Percentiles rank a stretch among this genome's conserved stretches.
Conservation (phyloP, 1,139 yeast genomes). For the Saccharomyces hybrid region DNA sequence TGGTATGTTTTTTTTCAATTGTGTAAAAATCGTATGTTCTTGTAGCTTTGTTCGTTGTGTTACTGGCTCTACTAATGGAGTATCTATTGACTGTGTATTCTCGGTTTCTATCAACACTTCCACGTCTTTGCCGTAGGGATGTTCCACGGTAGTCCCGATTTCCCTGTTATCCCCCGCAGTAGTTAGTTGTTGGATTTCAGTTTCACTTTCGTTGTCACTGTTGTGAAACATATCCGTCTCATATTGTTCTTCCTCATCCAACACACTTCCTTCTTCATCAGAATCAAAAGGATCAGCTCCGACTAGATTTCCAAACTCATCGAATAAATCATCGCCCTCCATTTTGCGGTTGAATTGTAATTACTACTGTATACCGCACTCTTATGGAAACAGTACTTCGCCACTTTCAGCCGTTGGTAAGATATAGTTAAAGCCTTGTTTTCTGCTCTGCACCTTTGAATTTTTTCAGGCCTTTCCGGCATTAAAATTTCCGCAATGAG, state of each 20-base stretch:
- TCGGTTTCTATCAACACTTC: constrained; percentile 55
- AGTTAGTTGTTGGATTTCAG: neutral
- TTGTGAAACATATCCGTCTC: constrained; percentile 3
- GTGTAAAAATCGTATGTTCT: constrained; percentile 15
- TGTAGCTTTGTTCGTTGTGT: constrained; percentile 5
- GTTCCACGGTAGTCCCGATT: constrained; percentile 9
- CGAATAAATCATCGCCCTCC: constrained; percentile 26
- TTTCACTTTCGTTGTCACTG: constrained; percentile 9
- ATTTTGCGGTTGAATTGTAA: neutral
- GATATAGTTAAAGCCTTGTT: neutral
- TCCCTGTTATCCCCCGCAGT: constrained; percentile 17
- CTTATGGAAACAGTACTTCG: neutral
- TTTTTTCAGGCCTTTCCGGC: constrained; percentile 1
- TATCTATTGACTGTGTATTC: constrained; percentile 47
- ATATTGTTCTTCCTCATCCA: constrained; percentile 17
- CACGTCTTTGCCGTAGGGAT: constrained; percentile 51
- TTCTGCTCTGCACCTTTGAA: neutral
- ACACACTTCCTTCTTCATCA: constrained; percentile 34
- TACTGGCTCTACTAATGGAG: constrained; percentile 61
- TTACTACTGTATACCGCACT: neutral
- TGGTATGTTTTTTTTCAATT: constrained; percentile 40
- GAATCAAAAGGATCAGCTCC: constrained; percentile 44
- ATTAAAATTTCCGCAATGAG: constrained; percentile 1
- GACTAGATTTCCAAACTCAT: constrained; percentile 52
- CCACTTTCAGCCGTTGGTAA: neutral